phyloP scores from a whole-genome alignment of 2,329 filamentous ascomycete species.

The Pseudocercospora fijiensis region DNA sequence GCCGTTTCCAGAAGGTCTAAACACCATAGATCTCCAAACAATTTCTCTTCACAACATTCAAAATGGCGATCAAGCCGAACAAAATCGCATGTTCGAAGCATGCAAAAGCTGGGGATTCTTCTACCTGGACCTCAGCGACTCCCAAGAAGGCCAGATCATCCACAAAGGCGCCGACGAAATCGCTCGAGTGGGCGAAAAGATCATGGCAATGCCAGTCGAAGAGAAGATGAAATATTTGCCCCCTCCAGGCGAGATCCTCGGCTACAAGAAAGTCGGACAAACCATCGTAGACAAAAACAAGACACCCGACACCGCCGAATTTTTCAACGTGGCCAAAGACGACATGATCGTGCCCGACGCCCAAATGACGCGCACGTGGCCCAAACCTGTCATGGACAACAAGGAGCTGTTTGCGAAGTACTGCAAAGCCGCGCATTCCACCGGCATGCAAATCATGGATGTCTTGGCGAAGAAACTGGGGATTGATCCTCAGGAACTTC shows the following conservation, averaged over 20 bases:
- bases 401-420: slow-evolving; percentile 44
- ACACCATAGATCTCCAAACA: slow-evolving; percentile 34
- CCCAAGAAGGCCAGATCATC: slow-evolving; percentile 33
- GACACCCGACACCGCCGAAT: slow-evolving; percentile 55
- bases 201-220: slow-evolving; percentile 51
- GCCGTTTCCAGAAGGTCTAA: slow-evolving; percentile 41
- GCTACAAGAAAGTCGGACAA: slow-evolving; percentile 45
- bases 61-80: slow-evolving; percentile 37
- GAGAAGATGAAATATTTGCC: slow-evolving; percentile 51
- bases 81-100: slow-evolving; percentile 43
- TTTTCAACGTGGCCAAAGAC: slow-evolving; percentile 58
- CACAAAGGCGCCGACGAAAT: slow-evolving; percentile 31
- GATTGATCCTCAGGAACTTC: slow-evolving; percentile 46
- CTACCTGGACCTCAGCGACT: slow-evolving; percentile 52
- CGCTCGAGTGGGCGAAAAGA: slow-evolving; percentile 42
- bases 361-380: slow-evolving; percentile 34
- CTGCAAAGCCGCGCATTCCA: slow-evolving; percentile 47
- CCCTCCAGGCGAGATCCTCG: slow-evolving; percentile 45
- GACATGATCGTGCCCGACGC: slow-evolving; percentile 48
- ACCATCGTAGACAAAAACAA: slow-evolving; percentile 50
- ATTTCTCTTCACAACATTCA: slow-evolving; percentile 45
- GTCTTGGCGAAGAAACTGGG: slow-evolving; percentile 49
- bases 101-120: slow-evolving; percentile 56
- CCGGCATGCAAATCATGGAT: slow-evolving; percentile 49
- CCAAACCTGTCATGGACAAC: slow-evolving; percentile 29